Conservation (phyloP, 345 rosid genomes). For the Dipteronia sinensis region DNA sequence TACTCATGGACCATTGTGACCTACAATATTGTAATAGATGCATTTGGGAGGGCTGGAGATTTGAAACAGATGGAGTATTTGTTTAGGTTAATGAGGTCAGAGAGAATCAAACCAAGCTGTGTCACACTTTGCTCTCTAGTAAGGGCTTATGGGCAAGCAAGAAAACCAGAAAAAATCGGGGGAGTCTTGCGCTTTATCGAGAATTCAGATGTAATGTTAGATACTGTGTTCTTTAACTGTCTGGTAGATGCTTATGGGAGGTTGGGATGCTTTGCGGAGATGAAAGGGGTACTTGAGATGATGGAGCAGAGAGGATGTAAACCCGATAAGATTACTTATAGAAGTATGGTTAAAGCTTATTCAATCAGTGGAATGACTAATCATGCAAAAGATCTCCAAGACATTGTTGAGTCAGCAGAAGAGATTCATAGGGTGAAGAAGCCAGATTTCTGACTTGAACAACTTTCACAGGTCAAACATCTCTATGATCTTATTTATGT, state of each 20-base stretch:
- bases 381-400: constrained; percentile 63
- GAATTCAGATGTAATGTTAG: constrained; percentile 73
- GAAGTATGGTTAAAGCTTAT: constrained; percentile 86
- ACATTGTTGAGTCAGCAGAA: constrained; percentile 39
- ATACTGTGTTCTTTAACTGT: constrained; percentile 81
- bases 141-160: constrained; percentile 75
- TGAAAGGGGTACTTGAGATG: constrained; percentile 75
- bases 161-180: constrained; percentile 65
- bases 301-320: constrained; percentile 72
- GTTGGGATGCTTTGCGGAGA: constrained; percentile 80
- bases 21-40: constrained; percentile 89
- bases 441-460: constrained; percentile 48
- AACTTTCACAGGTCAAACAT: constrained; percentile 22
- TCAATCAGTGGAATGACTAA: constrained; percentile 60
- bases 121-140: constrained; percentile 88
- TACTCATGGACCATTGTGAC: constrained; percentile 93
- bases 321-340: constrained; percentile 79
- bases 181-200: constrained; percentile 76
- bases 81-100: constrained; percentile 81
- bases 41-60: constrained; percentile 86
- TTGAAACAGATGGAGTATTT: constrained; percentile 88
- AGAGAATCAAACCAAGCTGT: constrained; percentile 81
- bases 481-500: constrained; percentile 17
- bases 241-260: constrained; percentile 90
- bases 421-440: constrained; percentile 38